These are phyloP conservation scores for Arachnopeziza araneosa DNA, from an alignment of 2,329 filamentous ascomycete species.

Conservation along the genomic window DNA sequence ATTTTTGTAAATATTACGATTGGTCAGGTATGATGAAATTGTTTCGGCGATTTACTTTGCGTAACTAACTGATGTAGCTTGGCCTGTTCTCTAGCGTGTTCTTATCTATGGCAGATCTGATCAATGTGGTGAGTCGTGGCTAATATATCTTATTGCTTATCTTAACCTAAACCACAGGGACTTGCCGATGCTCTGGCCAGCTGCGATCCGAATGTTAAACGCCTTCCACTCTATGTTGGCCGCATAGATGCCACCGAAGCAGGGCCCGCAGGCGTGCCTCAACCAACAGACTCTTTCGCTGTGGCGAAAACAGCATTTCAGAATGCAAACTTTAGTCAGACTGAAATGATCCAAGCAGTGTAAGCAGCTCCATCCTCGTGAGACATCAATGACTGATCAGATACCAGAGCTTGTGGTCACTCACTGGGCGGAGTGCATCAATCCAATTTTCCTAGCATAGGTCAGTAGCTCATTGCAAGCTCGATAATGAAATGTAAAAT, in stretches of 20 bases:
- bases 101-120: constrained; percentile 7
- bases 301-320: constrained; percentile 6
- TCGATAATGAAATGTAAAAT: not conserved
- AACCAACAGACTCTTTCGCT: not conserved
- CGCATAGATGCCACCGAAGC: constrained; percentile 11
- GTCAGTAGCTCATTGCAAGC: not conserved
- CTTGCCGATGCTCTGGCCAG: constrained; percentile 2
- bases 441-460: constrained; percentile 15
- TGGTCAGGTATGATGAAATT: not conserved
- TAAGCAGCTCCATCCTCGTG: not conserved
- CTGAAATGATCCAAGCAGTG: constrained; percentile 11
- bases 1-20: constrained; percentile 12
- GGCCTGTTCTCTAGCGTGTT: not conserved
- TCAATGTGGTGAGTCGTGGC: constrained; percentile 6
- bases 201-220: constrained; percentile 7
- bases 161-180: not conserved
- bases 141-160: not conserved
- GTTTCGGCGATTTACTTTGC: not conserved
- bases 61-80: not conserved
- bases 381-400: not conserved
- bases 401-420: constrained; percentile 16
- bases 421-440: constrained; percentile 16
- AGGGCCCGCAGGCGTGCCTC: constrained; percentile 15
- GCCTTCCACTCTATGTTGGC: constrained; percentile 10
- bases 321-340: constrained; percentile 9